Conservation (phyloP, 164 flowering plant species). For the Annona cherimola region DNA sequence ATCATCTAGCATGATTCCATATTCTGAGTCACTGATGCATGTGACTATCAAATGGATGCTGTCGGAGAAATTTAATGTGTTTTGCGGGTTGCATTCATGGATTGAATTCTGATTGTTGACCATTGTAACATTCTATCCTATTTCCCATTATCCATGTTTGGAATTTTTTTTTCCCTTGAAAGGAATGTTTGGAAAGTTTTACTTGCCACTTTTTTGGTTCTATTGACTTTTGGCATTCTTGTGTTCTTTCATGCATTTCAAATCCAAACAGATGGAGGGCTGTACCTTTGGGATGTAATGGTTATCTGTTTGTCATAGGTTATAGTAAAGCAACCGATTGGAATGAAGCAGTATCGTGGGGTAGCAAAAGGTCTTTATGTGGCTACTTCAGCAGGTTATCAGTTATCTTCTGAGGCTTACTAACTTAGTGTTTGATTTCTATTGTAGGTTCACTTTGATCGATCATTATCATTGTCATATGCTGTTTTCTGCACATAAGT, state of each 20-base stretch:
- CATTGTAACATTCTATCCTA: not conserved
- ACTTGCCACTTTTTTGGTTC: not conserved
- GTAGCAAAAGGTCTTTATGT: slow-evolving; percentile 90
- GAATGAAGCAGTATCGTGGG: slow-evolving; percentile 67
- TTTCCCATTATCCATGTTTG: not conserved
- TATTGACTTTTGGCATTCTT: not conserved
- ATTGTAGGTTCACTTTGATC: too few relatives aligned
- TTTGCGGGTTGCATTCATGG: too few relatives aligned
- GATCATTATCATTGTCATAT: too few relatives aligned
- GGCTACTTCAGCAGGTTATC: slow-evolving; percentile 75
- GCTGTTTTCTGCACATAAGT: too few relatives aligned
- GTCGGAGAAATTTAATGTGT: too few relatives aligned
- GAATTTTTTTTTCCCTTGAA: not conserved
- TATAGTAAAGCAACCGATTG: slow-evolving; percentile 71
- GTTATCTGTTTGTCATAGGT: slow-evolving; percentile 37
- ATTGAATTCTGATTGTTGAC: too few relatives aligned
- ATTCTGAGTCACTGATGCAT: too few relatives aligned
- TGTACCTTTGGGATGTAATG: not conserved
- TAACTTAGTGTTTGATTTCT: not conserved
- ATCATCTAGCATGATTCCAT: too few relatives aligned
- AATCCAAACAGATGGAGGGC: too few relatives aligned
- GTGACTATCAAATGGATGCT: too few relatives aligned
- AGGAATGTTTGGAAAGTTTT: not conserved
- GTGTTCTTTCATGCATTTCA: not conserved
- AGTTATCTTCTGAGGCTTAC: slow-evolving; percentile 32